A percentile compares a stretch with the other conserved stretches of the same genome.
These are phyloP conservation scores for Xylaria scruposa DNA, from an alignment of 495 filamentous ascomycete species.

Conservation along the genomic window DNA sequence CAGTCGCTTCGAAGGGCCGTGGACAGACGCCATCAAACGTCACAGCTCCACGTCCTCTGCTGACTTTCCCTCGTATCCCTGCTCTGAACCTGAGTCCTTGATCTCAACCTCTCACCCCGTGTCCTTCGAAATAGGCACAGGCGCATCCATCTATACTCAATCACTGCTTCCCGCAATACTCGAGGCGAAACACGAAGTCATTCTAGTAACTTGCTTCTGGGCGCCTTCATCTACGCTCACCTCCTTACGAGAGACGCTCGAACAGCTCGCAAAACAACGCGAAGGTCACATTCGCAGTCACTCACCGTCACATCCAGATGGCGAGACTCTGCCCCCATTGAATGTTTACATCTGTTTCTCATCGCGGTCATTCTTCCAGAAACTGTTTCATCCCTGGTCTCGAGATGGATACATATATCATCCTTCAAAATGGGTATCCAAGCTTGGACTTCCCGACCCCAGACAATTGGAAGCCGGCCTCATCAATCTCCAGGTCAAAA, in stretches of 20 bases:
- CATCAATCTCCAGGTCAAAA: conserved; percentile 70
- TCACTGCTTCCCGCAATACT: conserved; percentile 62
- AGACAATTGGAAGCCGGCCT: conserved; percentile 55
- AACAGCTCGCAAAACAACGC: conserved; percentile 53
- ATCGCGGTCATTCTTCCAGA: conserved; percentile 69
- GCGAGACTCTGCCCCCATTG: conserved; percentile 37
- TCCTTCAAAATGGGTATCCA: conserved; percentile 58
- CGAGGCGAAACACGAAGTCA: conserved; percentile 63
- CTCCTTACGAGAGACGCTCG: conserved; percentile 56
- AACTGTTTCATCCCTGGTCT: conserved; percentile 68
- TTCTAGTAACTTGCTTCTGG: conserved; percentile 83
- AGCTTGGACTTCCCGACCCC: conserved; percentile 64
- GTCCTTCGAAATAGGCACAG: conserved; percentile 63
- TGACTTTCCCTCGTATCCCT: conserved; percentile 43
- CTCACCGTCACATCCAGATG: conserved; percentile 23
- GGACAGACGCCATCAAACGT: conserved; percentile 29
- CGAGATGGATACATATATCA: conserved; percentile 63
- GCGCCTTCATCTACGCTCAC: conserved; percentile 61
- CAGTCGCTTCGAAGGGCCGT: conserved; percentile 30
- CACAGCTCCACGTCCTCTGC: conserved; percentile 15
- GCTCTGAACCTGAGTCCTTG: conserved; percentile 45
- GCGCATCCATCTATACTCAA: conserved; percentile 58
- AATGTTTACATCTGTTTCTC: conserved; percentile 69
- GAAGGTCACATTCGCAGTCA: conserved; percentile 37
- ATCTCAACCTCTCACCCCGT: conserved; percentile 52